Evolutionary conservation across 495 filamentous ascomycete genomes (phyloP).

Genomic region (Viridothelium virens): DNA sequence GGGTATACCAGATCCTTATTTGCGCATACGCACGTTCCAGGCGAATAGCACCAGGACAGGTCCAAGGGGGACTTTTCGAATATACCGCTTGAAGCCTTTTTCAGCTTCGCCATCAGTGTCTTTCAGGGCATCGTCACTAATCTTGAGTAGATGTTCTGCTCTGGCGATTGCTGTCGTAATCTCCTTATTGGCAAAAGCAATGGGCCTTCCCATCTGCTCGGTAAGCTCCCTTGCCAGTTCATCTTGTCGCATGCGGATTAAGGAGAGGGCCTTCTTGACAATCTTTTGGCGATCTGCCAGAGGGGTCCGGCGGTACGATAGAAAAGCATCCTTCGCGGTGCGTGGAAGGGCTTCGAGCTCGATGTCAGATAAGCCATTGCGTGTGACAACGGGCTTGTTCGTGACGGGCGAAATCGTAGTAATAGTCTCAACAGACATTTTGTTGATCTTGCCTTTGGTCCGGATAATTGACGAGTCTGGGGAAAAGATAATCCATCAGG

Average conservation of each 20-base stretch:
- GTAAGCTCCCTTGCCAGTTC: slow-evolving; percentile 75
- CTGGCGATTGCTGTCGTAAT: slow-evolving; percentile 72
- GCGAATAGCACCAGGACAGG: slow-evolving; percentile 82
- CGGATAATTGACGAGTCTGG: neutral
- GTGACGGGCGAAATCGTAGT: slow-evolving; percentile 87
- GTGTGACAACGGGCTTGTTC: slow-evolving; percentile 64
- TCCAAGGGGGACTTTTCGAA: slow-evolving; percentile 77
- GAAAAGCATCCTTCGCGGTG: slow-evolving; percentile 62
- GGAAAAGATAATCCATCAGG: neutral
- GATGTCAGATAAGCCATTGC: slow-evolving; percentile 57
- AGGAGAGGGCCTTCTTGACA: slow-evolving; percentile 62
- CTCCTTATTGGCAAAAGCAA: slow-evolving; percentile 74
- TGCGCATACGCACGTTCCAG: slow-evolving; percentile 67
- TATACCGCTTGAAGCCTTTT: slow-evolving; percentile 79
- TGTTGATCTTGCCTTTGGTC: slow-evolving; percentile 29
- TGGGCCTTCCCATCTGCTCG: slow-evolving; percentile 90
- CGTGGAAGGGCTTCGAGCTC: slow-evolving; percentile 60
- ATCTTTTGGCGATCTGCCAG: slow-evolving; percentile 65
- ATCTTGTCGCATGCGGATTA: slow-evolving; percentile 64
- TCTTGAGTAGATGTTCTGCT: slow-evolving; percentile 71
- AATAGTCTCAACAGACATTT: slow-evolving; percentile 66
- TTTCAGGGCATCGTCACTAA: slow-evolving; percentile 61
- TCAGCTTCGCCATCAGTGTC: slow-evolving; percentile 74
- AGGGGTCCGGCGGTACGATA: slow-evolving; percentile 54
- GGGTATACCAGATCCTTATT: slow-evolving; percentile 13